Evolutionary conservation across 1,284 basidiomycete species (phyloP), one percentile per base, ranked within the genome.

Genomic region (Moniliella sp.): DNA sequence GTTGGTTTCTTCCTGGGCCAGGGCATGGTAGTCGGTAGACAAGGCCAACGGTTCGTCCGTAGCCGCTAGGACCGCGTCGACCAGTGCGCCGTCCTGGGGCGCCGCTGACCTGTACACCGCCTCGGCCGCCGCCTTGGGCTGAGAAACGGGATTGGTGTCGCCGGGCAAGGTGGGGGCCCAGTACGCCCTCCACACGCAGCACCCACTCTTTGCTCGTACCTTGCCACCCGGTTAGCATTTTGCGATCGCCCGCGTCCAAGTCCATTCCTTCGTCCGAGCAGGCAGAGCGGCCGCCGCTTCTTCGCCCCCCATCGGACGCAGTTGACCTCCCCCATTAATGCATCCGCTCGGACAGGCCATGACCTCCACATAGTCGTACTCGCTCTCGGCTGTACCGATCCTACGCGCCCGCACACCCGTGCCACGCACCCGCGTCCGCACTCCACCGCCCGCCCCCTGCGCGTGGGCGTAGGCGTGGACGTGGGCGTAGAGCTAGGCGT

Each of bases 341-440:
- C 91, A 97, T 4, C 91, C 91, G 0, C 78, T 74, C 0, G 91
- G 91, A 64, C 91, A 99, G 14, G 91, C 91, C 91, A 99, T 97
- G 39, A 99, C 84, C 55, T 99, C 91, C 30, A 97, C 77, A 61
- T 88, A 97, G 63, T 97, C 88, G 59, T 88, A 79, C 21, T 40
- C 67, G 64, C 28, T 73, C 73, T 21, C 71, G 71, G 56, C 62
- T 18, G 61, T 48, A 11, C 53, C 37, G 7, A 62, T 39, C 44
- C 61, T 57, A 15, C 61, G 57, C 0, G 59, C 57, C 49, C 7
- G 43, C 33, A 11, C 33, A 39, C 10, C 44, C 21, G 21, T 23
- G 21, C 21, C 8, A 7, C 7, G 21, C 7, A 23, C n/a, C 21
- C 21, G 7, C n/a, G 21, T n/a, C 7, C 21, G 21, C 21, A 23